Percentiles rank a stretch among this genome's conserved stretches.
These are phyloP conservation scores for Sporisorium exsertum DNA, from an alignment of 1,284 basidiomycete species.

Conservation along the genomic window DNA sequence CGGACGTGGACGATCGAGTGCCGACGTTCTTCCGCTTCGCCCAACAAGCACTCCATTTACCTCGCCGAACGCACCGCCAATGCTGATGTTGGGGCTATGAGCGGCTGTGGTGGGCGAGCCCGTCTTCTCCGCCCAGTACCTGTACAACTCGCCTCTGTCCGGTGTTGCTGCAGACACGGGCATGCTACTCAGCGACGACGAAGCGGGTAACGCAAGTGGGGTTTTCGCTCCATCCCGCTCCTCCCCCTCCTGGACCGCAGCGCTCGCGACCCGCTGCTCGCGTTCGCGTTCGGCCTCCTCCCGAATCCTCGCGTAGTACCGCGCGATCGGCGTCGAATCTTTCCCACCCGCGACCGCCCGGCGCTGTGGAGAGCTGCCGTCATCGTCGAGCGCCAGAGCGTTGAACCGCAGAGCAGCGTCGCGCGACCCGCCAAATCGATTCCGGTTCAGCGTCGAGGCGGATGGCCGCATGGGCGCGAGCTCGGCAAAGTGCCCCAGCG, in stretches of 20 bases:
- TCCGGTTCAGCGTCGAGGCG: not conserved
- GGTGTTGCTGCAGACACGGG: not conserved
- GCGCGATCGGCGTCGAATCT: conserved; percentile 30
- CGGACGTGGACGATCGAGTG: conserved; percentile 48
- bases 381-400: conserved; percentile 25
- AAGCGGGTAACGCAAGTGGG: not conserved
- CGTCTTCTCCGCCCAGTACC: not conserved
- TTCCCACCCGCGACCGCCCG: not conserved
- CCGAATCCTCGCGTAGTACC: conserved; percentile 28
- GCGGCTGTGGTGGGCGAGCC: not conserved
- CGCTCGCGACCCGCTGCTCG: not conserved
- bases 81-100: not conserved
- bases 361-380: not conserved
- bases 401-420: conserved; percentile 15
- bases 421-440: conserved; percentile 1
- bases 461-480: not conserved
- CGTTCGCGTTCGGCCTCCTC: conserved; percentile 10
- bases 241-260: not conserved
- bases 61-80: not conserved
- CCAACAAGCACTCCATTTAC: not conserved
- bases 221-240: conserved; percentile 13
- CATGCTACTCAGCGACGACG: not conserved
- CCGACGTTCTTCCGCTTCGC: conserved; percentile 11
- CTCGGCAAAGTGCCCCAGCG: conserved; percentile 36
- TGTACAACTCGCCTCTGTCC: not conserved